Evolutionary conservation across 2,329 filamentous ascomycete genomes (phyloP).

Genomic region (Massarina eburnea): DNA sequence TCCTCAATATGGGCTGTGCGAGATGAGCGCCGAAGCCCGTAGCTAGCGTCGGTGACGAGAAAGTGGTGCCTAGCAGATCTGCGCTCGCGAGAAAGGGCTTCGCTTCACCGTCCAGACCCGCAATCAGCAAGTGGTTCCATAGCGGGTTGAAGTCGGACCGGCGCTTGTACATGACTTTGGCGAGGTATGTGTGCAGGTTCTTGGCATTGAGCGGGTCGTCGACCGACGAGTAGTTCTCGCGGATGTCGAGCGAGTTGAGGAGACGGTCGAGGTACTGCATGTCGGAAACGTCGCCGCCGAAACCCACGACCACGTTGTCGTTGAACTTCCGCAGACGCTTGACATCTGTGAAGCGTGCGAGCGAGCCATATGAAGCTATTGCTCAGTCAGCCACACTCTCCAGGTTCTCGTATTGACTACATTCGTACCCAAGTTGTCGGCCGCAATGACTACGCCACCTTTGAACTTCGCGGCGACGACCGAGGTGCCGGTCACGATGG

Average conservation of each 20-base stretch:
- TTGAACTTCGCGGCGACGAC: slow-evolving; percentile 95
- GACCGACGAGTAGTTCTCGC: slow-evolving; percentile 75
- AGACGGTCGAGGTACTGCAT: slow-evolving; percentile 98
- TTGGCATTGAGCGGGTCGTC: slow-evolving; percentile 72
- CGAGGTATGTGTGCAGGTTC: slow-evolving; percentile 94
- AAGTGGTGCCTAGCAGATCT: slow-evolving; percentile 91
- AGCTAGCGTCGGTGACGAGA: slow-evolving; percentile 81
- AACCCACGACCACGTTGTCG: slow-evolving; percentile 80
- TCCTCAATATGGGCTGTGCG: slow-evolving; percentile 87
- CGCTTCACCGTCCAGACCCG: slow-evolving; percentile 74
- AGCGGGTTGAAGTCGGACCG: slow-evolving; percentile 95
- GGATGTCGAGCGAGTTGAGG: slow-evolving; percentile 80
- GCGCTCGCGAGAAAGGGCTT: slow-evolving; percentile 89
- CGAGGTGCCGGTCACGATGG: slow-evolving; percentile 94
- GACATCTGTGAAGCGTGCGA: slow-evolving; percentile 91
- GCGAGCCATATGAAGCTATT: slow-evolving; percentile 92
- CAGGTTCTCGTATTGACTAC: not conserved
- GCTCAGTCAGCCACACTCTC: slow-evolving; percentile 10
- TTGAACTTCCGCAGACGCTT: slow-evolving; percentile 93
- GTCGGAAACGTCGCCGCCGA: slow-evolving; percentile 95
- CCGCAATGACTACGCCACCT: slow-evolving; percentile 92
- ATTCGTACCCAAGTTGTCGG: slow-evolving; percentile 84
- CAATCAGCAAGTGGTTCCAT: slow-evolving; percentile 94
- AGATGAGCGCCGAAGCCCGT: slow-evolving; percentile 94
- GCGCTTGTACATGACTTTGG: slow-evolving; percentile 94